Conservation (phyloP, 1,284 basidiomycete genomes). For the Puccinia brachypodii region DNA sequence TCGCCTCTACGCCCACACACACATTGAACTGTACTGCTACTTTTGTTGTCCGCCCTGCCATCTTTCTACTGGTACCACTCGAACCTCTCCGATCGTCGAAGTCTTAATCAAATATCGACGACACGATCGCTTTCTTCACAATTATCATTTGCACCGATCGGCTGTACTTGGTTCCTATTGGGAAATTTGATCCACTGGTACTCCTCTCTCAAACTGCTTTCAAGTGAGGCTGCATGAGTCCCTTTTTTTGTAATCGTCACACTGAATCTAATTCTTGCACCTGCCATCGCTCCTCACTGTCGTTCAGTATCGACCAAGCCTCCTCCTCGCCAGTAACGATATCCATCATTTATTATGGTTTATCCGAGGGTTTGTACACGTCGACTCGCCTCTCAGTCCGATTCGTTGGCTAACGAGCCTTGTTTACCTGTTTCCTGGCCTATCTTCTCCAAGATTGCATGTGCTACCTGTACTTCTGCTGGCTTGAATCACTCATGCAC, state of each 20-base stretch:
- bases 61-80: neutral
- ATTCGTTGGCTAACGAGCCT: neutral
- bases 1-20: no score
- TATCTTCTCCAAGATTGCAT: neutral
- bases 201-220: neutral
- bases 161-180: neutral
- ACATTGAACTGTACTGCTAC: no score
- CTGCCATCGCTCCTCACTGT: neutral
- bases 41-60: no score
- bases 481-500: neutral
- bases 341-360: neutral
- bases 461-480: neutral
- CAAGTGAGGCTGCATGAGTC: neutral
- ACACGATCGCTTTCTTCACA: neutral
- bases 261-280: neutral
- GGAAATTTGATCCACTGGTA: neutral
- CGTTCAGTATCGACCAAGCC: neutral
- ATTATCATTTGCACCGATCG: neutral
- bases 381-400: neutral
- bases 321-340: neutral
- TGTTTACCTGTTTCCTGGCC: neutral
- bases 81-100: neutral
- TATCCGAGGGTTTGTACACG: neutral
- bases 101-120: neutral
- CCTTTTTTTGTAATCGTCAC: neutral